Evolutionary conservation across 2,329 filamentous ascomycete genomes (phyloP).

Genomic region (Berkeleyomyces basicola): DNA sequence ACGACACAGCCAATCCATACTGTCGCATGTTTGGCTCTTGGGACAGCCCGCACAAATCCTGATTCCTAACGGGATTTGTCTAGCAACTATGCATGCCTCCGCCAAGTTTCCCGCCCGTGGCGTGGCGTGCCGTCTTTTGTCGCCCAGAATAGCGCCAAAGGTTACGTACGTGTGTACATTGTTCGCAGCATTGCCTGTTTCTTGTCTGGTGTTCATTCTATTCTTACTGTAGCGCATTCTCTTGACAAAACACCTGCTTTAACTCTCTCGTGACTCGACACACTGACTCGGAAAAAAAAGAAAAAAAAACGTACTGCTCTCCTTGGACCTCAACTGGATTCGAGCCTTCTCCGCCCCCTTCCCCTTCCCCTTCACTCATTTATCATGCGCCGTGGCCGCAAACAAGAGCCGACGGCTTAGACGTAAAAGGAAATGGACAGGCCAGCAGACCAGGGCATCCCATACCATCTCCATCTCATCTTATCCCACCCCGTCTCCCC

Average conservation of each 20-base stretch:
- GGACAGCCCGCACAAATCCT: neutral
- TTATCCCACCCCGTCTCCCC: neutral
- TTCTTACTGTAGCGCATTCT: neutral
- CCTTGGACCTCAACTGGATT: neutral
- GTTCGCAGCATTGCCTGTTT: neutral
- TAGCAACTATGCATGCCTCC: neutral
- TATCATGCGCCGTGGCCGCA: neutral
- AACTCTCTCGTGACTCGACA: too few relatives aligned
- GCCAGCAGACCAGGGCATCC: neutral
- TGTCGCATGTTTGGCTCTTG: neutral
- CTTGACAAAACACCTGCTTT: too few relatives aligned
- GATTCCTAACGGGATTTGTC: neutral
- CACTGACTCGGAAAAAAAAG: too few relatives aligned
- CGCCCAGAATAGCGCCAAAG: neutral
- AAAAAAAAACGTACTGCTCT: too few relatives aligned
- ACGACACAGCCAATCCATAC: neutral
- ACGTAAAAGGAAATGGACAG: neutral
- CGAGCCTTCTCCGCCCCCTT: neutral
- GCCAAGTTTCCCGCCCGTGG: neutral
- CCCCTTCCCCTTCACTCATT: neutral
- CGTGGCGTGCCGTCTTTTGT: neutral
- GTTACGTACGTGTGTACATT: neutral
- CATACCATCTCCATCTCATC: neutral
- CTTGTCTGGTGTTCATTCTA: neutral
- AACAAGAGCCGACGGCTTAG: neutral